Conservation (phyloP, 108 stramenopile genomes). For the Nannochloropsis gaditana region DNA sequence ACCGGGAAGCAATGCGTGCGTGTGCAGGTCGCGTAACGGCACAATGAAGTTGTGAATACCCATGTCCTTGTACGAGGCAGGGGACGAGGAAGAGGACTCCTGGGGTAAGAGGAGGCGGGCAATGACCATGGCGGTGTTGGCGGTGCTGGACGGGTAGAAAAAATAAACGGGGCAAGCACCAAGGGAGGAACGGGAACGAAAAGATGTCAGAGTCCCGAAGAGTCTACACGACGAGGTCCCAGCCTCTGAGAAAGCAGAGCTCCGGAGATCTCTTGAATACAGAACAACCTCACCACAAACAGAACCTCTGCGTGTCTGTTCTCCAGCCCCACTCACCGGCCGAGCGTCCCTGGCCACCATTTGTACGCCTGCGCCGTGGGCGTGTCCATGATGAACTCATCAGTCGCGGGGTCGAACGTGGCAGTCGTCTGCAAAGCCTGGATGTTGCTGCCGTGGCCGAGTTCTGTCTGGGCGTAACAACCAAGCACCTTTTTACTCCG, state of each 20-base stretch:
- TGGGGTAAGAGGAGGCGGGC: constrained; percentile 76
- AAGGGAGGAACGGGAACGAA: background rate
- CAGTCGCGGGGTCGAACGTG: constrained; percentile 67
- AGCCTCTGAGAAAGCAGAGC: too few species aligned
- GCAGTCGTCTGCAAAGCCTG: constrained; percentile 89
- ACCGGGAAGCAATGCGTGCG: constrained; percentile 65
- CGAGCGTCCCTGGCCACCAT: constrained; percentile 87
- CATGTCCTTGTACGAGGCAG: constrained; percentile 44
- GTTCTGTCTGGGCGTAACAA: constrained; percentile 90
- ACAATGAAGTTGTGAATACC: constrained; percentile 95
- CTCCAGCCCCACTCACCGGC: constrained; percentile 29
- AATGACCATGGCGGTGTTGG: constrained; percentile 87
- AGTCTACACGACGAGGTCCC: too few species aligned
- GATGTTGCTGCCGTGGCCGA: constrained; percentile 83
- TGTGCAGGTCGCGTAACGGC: constrained; percentile 71
- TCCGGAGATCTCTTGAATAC: too few species aligned
- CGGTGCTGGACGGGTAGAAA: constrained; percentile 55
- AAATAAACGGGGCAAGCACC: background rate
- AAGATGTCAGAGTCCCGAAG: too few species aligned
- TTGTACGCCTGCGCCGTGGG: constrained; percentile 73
- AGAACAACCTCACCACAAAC: too few species aligned
- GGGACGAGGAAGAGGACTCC: background rate
- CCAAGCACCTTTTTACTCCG: constrained; percentile 84
- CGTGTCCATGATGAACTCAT: constrained; percentile 71
- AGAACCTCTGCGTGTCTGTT: too few species aligned